Percentiles rank a stretch among this genome's conserved stretches.
phyloP scores from a whole-genome alignment of 345 rosid genomes.

The Camelina laxa region DNA sequence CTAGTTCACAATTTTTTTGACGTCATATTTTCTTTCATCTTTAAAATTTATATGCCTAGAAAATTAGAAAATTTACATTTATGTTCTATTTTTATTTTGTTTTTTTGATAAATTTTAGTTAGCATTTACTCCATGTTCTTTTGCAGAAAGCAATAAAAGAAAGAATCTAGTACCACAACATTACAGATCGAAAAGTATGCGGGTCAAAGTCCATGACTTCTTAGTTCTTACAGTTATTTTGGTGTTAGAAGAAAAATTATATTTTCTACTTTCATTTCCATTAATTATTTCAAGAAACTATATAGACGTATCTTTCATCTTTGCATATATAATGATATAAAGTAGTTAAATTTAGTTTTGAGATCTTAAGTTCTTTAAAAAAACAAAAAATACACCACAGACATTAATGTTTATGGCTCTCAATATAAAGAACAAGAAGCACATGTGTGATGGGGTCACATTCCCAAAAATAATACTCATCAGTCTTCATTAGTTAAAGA shows the following conservation, averaged over 20 bases:
- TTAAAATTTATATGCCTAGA: not conserved
- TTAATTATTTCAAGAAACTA: not conserved
- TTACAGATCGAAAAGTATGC: conserved; percentile 15
- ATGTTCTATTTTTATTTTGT: not conserved
- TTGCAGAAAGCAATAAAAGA: conserved; percentile 22
- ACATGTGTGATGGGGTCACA: conserved; percentile 35
- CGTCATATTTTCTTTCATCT: conserved; percentile 21
- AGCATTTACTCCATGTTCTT: conserved; percentile 4
- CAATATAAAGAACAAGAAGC: conserved; percentile 6
- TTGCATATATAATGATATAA: too few relatives aligned
- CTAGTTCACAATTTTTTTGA: conserved; percentile 36
- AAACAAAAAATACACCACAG: not conserved
- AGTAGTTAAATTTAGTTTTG: not conserved
- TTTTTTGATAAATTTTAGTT: not conserved
- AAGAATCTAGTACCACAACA: conserved; percentile 7
- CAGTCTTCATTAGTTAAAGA: conserved; percentile 2
- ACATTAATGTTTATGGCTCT: conserved; percentile 22
- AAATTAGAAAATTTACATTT: not conserved
- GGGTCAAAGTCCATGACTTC: conserved; percentile 27
- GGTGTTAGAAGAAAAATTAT: not conserved
- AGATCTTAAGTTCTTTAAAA: not conserved
- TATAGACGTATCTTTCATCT: too few relatives aligned
- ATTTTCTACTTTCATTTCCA: not conserved
- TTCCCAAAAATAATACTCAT: conserved; percentile 2
- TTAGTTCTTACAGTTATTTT: not conserved